These are phyloP conservation scores for Malbranchea cinnamomea DNA, from an alignment of 2,329 filamentous ascomycete species.

Conservation along the genomic window DNA sequence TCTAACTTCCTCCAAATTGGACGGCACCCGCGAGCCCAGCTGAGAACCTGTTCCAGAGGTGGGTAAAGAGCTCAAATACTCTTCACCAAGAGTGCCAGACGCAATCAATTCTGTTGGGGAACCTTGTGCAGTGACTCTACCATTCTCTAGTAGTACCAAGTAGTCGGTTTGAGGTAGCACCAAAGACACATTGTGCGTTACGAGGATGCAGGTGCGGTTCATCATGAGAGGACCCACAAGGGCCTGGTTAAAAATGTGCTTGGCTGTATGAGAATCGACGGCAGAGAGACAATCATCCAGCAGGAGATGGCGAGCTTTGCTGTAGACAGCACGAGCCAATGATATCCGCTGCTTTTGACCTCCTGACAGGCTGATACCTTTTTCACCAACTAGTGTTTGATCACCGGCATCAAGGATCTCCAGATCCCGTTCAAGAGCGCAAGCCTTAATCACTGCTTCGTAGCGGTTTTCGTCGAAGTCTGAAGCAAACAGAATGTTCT, in stretches of 20 bases:
- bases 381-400: slow-evolving; percentile 87
- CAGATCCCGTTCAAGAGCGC: slow-evolving; percentile 78
- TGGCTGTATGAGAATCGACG: slow-evolving; percentile 91
- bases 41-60: slow-evolving; percentile 56
- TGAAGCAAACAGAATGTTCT: slow-evolving; percentile 86
- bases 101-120: slow-evolving; percentile 61
- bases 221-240: slow-evolving; percentile 81
- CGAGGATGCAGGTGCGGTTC: slow-evolving; percentile 78
- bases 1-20: slow-evolving; percentile 53
- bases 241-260: slow-evolving; percentile 94
- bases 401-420: slow-evolving; percentile 87
- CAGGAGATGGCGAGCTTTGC: slow-evolving; percentile 76
- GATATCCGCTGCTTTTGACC: slow-evolving; percentile 97
- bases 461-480: slow-evolving; percentile 71
- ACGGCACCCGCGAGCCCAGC: slow-evolving; percentile 62
- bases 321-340: slow-evolving; percentile 92
- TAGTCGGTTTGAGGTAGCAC: slow-evolving; percentile 68
- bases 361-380: slow-evolving; percentile 89
- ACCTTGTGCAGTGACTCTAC: slow-evolving; percentile 64
- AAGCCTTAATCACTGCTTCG: slow-evolving; percentile 74
- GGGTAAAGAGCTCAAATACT: slow-evolving; percentile 60
- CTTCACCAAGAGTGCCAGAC: slow-evolving; percentile 79
- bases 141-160: slow-evolving; percentile 77
- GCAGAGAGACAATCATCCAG: slow-evolving; percentile 93
- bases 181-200: slow-evolving; percentile 88